Evolutionary conservation across 148 eudicot genomes (phyloP).

Genomic region (Mesembryanthemum crystallinum): DNA sequence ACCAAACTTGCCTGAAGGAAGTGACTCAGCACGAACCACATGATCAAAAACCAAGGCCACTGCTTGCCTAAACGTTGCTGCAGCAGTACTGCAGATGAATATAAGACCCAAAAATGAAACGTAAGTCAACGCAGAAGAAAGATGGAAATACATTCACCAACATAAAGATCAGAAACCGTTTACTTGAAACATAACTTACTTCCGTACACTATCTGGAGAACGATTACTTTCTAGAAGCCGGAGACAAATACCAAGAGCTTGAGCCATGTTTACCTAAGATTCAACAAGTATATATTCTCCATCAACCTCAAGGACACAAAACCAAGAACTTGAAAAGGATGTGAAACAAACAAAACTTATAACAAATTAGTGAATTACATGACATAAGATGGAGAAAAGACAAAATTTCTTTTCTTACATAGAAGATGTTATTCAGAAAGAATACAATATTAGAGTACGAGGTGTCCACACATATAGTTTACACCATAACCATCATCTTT

Average conservation of each 20-base stretch:
- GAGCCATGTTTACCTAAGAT: conserved; percentile 80
- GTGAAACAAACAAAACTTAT: background rate
- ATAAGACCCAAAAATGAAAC: conserved; percentile 12
- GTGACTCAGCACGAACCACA: conserved; percentile 75
- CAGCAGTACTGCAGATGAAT: conserved; percentile 79
- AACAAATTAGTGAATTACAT: background rate
- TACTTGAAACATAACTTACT: conserved; percentile 48
- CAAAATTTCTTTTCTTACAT: no score
- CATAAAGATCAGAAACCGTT: conserved; percentile 2
- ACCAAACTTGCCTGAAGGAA: conserved; percentile 78
- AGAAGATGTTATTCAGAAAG: no score
- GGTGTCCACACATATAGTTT: no score
- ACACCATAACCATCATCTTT: no score
- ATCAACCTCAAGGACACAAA: background rate
- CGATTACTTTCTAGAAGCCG: conserved; percentile 84
- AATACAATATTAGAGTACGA: no score
- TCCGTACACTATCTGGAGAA: conserved; percentile 91
- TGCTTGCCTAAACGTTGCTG: conserved; percentile 98
- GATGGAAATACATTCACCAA: background rate
- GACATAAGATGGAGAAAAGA: background rate
- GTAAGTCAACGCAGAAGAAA: conserved; percentile 9
- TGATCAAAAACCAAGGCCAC: conserved; percentile 93
- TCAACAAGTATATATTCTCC: conserved; percentile 7
- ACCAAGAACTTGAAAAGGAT: background rate
- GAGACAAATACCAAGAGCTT: conserved; percentile 91